Percentiles rank a stretch among this genome's conserved stretches.
phyloP scores from a whole-genome alignment of 768 basidiomycete genomes.

The Auricularia cornea region DNA sequence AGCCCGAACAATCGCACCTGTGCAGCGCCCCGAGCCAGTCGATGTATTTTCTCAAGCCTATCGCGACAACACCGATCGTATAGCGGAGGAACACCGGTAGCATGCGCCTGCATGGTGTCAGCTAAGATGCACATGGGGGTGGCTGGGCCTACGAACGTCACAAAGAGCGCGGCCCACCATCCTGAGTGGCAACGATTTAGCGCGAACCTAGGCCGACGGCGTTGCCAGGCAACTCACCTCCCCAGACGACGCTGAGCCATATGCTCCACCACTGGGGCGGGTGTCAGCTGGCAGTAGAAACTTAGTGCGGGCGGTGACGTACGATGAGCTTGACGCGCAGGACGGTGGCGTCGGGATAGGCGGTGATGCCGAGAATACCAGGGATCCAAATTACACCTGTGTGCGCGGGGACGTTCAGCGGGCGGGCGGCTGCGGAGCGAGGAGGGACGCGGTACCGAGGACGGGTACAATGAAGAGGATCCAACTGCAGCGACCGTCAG shows the following conservation, averaged over 20 bases:
- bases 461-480: conserved; percentile 69
- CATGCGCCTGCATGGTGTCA: conserved; percentile 30
- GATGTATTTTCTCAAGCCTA: conserved; percentile 64
- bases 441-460: conserved; percentile 24
- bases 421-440: not conserved
- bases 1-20: conserved; percentile 33
- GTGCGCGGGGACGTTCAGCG: not conserved
- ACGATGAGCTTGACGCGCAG: conserved; percentile 18
- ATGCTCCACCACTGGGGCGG: conserved; percentile 55
- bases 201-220: conserved; percentile 1
- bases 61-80: conserved; percentile 68
- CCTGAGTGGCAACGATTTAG: conserved; percentile 29
- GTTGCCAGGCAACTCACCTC: conserved; percentile 33
- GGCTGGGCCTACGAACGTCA: conserved; percentile 37
- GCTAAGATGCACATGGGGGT: conserved; percentile 3
- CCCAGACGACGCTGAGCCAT: conserved; percentile 77
- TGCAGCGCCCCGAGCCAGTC: conserved; percentile 66
- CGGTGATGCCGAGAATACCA: conserved; percentile 58
- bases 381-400: conserved; percentile 56
- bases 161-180: conserved; percentile 72
- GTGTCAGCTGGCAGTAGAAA: not conserved
- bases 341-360: conserved; percentile 42
- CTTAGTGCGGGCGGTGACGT: not conserved
- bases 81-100: conserved; percentile 45
- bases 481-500: conserved; percentile 32